Conservation (phyloP, 1,139 yeast species). For the Saccharomyces hybrid region DNA sequence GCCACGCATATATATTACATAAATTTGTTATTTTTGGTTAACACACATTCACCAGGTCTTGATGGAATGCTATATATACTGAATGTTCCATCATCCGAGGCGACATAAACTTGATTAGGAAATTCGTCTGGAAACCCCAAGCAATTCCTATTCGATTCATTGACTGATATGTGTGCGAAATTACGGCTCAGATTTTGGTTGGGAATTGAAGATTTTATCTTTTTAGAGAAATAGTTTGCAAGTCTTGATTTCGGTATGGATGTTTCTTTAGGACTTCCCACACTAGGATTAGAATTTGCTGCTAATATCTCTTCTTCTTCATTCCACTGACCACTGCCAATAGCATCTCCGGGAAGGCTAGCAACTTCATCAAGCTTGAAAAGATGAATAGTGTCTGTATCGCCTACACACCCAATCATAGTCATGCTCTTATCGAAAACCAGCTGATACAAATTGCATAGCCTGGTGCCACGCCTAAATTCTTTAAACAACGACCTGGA, state of each 20-base stretch:
- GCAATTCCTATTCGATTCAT: slow-evolving; percentile 16
- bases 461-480: slow-evolving; percentile 63
- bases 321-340: slow-evolving; percentile 5
- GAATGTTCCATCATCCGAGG: slow-evolving; percentile 27
- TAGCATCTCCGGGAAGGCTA: slow-evolving; percentile 1
- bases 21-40: slow-evolving; percentile 25
- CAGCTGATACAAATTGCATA: slow-evolving; percentile 48
- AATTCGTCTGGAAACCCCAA: slow-evolving; percentile 31
- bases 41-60: slow-evolving; percentile 24
- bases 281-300: neutral
- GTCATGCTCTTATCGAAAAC: slow-evolving; percentile 45
- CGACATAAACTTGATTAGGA: slow-evolving; percentile 24
- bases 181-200: slow-evolving; percentile 28
- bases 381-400: slow-evolving; percentile 61
- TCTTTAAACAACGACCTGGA: slow-evolving; percentile 38
- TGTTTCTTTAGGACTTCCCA: neutral
- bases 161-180: slow-evolving; percentile 26
- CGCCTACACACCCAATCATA: slow-evolving; percentile 59
- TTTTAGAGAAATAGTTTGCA: slow-evolving; percentile 22
- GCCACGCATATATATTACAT: slow-evolving; percentile 4
- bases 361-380: slow-evolving; percentile 38
- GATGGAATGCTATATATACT: slow-evolving; percentile 26
- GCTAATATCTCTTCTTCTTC: slow-evolving; percentile 9
- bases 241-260: slow-evolving; percentile 5
- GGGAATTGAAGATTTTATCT: slow-evolving; percentile 25